Evolutionary conservation across 2,329 filamentous ascomycete genomes (phyloP).

Genomic region (Aspergillus sp.): DNA sequence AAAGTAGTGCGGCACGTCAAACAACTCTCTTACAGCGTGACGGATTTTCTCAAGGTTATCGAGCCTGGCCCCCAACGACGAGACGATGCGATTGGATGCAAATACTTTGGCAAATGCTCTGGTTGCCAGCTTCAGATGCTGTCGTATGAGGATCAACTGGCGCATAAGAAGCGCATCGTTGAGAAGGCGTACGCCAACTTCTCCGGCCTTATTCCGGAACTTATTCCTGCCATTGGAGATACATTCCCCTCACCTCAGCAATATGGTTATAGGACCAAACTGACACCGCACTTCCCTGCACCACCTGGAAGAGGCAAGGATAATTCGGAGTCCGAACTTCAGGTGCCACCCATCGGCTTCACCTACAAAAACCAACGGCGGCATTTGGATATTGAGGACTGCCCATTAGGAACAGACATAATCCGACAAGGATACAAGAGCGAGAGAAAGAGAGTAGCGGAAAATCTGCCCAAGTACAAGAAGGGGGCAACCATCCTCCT

Average conservation of each 20-base stretch:
- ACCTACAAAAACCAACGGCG: constrained; percentile 77
- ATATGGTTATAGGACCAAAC: constrained; percentile 93
- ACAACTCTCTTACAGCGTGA: constrained; percentile 67
- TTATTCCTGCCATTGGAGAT: constrained; percentile 73
- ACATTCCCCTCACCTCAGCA: constrained; percentile 89
- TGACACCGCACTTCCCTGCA: constrained; percentile 92
- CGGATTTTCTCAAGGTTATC: constrained; percentile 78
- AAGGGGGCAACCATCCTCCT: constrained; percentile 85
- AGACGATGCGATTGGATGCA: constrained; percentile 73
- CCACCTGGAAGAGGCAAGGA: constrained; percentile 58
- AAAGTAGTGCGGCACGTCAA: constrained; percentile 74
- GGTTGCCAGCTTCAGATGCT: constrained; percentile 99
- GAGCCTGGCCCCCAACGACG: constrained; percentile 74
- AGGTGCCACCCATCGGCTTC: constrained; percentile 82
- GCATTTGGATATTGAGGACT: constrained; percentile 95
- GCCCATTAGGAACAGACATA: constrained; percentile 87
- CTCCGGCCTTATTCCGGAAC: constrained; percentile 72
- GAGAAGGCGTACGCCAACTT: constrained; percentile 93
- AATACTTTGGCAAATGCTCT: constrained; percentile 83
- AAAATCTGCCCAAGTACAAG: constrained; percentile 69
- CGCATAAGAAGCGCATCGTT: constrained; percentile 79
- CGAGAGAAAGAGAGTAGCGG: constrained; percentile 73
- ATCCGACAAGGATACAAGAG: constrained; percentile 75
- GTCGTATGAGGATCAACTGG: constrained; percentile 80
- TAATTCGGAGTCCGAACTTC: constrained; percentile 46